These are phyloP conservation scores for Plantago major DNA, from an alignment of 257 asterid genomes.

Conservation along the genomic window DNA sequence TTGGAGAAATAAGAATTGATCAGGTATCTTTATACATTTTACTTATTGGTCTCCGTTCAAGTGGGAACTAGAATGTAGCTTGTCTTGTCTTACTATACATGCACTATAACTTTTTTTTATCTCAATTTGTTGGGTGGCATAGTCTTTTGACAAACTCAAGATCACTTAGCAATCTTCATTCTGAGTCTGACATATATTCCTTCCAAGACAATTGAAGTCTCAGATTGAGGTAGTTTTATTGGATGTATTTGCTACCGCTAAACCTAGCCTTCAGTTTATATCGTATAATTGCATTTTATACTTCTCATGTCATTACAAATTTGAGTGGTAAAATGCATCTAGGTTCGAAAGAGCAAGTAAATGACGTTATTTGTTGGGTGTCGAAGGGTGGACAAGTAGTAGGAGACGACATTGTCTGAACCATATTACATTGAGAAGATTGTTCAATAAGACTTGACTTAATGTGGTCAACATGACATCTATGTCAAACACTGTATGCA, in stretches of 20 bases:
- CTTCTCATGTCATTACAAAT: neutral
- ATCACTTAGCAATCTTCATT: too few species aligned
- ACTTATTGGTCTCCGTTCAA: too few species aligned
- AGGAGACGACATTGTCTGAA: neutral
- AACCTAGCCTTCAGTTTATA: neutral
- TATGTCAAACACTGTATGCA: neutral
- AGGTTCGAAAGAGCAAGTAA: neutral
- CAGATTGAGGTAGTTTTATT: too few species aligned
- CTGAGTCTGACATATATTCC: too few species aligned
- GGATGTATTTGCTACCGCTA: too few species aligned
- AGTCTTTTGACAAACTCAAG: neutral
- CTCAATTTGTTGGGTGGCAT: neutral
- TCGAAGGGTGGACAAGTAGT: neutral
- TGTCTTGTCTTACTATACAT: slow-evolving; percentile 2
- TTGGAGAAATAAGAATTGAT: neutral
- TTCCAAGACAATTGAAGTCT: too few species aligned
- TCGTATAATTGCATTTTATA: neutral
- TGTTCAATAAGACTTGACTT: neutral
- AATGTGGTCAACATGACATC: neutral
- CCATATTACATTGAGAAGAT: neutral
- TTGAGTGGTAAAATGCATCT: neutral
- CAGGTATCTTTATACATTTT: slow-evolving; percentile 1
- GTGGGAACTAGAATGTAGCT: neutral
- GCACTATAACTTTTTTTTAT: neutral
- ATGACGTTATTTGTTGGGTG: neutral